Percentiles rank a stretch among this genome's conserved stretches.
phyloP scores from a whole-genome alignment of 768 basidiomycete species.

The Xerocomus potaroensis region DNA sequence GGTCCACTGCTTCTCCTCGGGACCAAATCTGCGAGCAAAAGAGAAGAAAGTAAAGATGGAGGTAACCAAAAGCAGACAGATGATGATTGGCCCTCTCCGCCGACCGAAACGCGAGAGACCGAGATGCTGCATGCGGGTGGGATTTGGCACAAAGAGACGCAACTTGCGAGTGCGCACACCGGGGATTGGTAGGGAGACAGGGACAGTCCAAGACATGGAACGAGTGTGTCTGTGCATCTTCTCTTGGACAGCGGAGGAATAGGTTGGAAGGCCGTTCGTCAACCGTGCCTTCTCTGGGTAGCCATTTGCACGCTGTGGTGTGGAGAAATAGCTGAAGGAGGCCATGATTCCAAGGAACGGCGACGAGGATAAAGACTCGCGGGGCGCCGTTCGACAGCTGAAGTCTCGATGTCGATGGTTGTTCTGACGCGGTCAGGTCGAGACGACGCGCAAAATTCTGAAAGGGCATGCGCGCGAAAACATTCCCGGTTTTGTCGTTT shows the following conservation, averaged over 20 bases:
- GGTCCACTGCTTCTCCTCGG: constrained; percentile 61
- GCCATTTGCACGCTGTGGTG: constrained; percentile 43
- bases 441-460: constrained; percentile 16
- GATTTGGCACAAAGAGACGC: constrained; percentile 58
- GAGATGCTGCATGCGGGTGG: constrained; percentile 54
- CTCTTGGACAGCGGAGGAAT: constrained; percentile 60
- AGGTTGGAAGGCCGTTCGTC: constrained; percentile 42
- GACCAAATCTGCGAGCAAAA: constrained; percentile 56
- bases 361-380: constrained; percentile 7
- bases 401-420: constrained; percentile 13
- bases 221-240: constrained; percentile 51
- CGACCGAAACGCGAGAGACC: constrained; percentile 55
- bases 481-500: constrained; percentile 23
- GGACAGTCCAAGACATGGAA: constrained; percentile 53
- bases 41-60: constrained; percentile 56
- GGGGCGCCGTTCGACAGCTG: constrained; percentile 10
- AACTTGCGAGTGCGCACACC: constrained; percentile 52
- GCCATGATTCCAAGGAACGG: constrained; percentile 32
- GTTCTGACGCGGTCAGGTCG: constrained; percentile 3
- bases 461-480: constrained; percentile 17
- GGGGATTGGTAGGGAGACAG: constrained; percentile 57
- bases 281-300: constrained; percentile 40
- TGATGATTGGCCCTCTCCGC: constrained; percentile 49
- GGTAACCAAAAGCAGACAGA: constrained; percentile 44
- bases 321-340: constrained; percentile 46